phyloP scores from a whole-genome alignment of 495 filamentous ascomycete genomes.

The Penicillium arizonense region DNA sequence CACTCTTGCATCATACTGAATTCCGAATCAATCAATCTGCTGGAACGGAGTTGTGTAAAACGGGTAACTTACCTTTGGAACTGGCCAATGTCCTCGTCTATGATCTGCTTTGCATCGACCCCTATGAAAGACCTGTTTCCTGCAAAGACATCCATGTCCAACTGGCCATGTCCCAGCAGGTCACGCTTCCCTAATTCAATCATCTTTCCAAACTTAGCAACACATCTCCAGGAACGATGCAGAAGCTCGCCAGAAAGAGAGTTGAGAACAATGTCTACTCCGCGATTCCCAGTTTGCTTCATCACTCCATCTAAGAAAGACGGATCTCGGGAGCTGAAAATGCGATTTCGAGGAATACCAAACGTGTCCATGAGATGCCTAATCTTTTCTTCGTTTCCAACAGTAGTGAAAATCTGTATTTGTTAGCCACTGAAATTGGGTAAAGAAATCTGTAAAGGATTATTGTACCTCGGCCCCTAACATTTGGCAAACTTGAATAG shows the following conservation, averaged over 20 bases:
- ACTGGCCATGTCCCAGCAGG: slow-evolving; percentile 5
- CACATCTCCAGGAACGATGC: slow-evolving; percentile 28
- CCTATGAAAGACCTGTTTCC: not conserved
- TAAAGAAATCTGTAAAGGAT: too few species aligned
- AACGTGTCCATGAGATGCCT: slow-evolving; percentile 26
- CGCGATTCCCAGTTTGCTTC: slow-evolving; percentile 18
- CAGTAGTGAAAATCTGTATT: slow-evolving; percentile 32
- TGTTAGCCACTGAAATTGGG: too few species aligned
- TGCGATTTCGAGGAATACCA: slow-evolving; percentile 22
- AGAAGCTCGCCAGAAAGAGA: slow-evolving; percentile 30
- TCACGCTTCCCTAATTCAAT: slow-evolving; percentile 21
- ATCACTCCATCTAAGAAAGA: slow-evolving; percentile 15
- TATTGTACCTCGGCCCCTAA: slow-evolving; percentile 17
- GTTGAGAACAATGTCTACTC: slow-evolving; percentile 35
- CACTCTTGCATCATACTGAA: too few species aligned
- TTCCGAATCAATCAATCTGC: too few species aligned
- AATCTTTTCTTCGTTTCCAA: slow-evolving; percentile 44
- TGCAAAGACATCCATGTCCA: not conserved
- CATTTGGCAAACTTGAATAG: slow-evolving; percentile 18
- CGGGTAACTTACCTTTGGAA: too few species aligned
- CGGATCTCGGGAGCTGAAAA: slow-evolving; percentile 19
- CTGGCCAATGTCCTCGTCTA: too few species aligned
- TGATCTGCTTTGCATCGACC: not conserved
- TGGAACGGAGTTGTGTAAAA: too few species aligned
- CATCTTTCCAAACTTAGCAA: slow-evolving; percentile 23